Evolutionary conservation across 345 rosid species (phyloP), one percentile per base, ranked within the genome.

Genomic region (Rhodomyrtus tomentosa): DNA sequence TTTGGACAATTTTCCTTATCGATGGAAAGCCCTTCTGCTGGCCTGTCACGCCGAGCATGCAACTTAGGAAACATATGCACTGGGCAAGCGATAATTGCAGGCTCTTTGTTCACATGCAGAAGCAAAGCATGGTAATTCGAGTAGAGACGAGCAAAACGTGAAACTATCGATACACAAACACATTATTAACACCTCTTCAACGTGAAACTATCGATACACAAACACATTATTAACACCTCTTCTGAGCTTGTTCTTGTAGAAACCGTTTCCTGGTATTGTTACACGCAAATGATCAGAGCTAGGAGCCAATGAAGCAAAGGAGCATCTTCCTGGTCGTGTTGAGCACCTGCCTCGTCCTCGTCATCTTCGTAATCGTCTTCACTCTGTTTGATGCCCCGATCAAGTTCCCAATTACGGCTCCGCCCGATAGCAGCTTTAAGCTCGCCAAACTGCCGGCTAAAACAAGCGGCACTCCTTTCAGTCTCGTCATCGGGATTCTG

Each of bases 401-500:
- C 29, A 86, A 81, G 81, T 82, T 86, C 15, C 79, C 81, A 7
- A 21, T 59, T 25, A 68, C 18, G 4, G 42, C 85, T 40, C 85
- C 85, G 36, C 72, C 89, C 40, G 81, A 62, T 27, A 16, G 20
- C 27, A 32, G n/a, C 73, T 54, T 38, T 32, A 3, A 80, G 14
- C 76, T 45, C 27, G 50, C 25, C 45, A n/a, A 38, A 48, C 15
- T 74, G 13, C 54, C 81, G 14, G 29, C 2, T 29, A 10, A 50
- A 13, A 55, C 54, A 13, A 55, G 32, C 5, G 49, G 68, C 38
- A 16, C 83, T 83, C 85, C 25, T 40, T 89, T 88, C 32, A 87
- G 87, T 89, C 73, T 91, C 87, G 49, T 90, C 38, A 85, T 90
- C 8, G 90, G 93, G 22, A 85, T 89, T 82, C 55, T 92, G 80